Percentiles rank a stretch among this genome's conserved stretches.
phyloP scores from a whole-genome alignment of 371 early-diverging fungal genomes.

The Lichtheimia ornata region DNA sequence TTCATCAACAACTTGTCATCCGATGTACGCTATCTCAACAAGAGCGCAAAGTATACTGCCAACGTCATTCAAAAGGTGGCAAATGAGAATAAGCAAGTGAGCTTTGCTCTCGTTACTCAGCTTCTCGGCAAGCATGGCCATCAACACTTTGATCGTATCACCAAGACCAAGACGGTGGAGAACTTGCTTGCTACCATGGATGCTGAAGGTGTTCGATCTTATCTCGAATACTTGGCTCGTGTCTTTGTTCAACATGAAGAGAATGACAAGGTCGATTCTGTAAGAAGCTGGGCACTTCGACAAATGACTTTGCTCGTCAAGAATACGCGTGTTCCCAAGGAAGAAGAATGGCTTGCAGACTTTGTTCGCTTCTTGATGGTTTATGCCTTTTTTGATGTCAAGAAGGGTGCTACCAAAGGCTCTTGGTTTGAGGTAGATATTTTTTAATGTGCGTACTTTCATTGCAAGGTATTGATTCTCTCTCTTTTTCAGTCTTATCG shows the following conservation, averaged over 20 bases:
- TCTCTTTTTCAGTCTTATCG: conserved; percentile 28
- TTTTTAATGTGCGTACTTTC: not conserved
- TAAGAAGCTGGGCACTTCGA: conserved; percentile 79
- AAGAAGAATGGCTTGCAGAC: conserved; percentile 65
- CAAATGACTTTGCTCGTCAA: conserved; percentile 78
- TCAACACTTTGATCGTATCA: conserved; percentile 75
- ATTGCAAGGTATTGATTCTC: not conserved
- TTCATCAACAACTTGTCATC: conserved; percentile 83
- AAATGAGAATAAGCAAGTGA: conserved; percentile 36
- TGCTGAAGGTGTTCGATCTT: conserved; percentile 66
- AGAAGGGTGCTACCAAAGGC: conserved; percentile 34
- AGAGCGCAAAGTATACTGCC: conserved; percentile 73
- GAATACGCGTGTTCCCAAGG: conserved; percentile 71
- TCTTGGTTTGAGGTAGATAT: conserved; percentile 31
- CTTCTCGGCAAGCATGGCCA: conserved; percentile 69
- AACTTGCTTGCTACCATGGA: conserved; percentile 72
- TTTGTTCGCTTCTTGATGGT: conserved; percentile 70
- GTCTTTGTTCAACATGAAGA: conserved; percentile 55
- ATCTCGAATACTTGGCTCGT: conserved; percentile 70
- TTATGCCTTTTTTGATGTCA: conserved; percentile 72
- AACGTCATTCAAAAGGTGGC: conserved; percentile 53
- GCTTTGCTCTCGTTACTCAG: conserved; percentile 72
- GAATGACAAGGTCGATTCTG: conserved; percentile 43
- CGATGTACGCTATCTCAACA: conserved; percentile 73
- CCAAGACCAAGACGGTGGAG: conserved; percentile 77